Base-by-base conservation (phyloP, 1,139 yeast genomes). In the Pichia inconspicua region DNA sequence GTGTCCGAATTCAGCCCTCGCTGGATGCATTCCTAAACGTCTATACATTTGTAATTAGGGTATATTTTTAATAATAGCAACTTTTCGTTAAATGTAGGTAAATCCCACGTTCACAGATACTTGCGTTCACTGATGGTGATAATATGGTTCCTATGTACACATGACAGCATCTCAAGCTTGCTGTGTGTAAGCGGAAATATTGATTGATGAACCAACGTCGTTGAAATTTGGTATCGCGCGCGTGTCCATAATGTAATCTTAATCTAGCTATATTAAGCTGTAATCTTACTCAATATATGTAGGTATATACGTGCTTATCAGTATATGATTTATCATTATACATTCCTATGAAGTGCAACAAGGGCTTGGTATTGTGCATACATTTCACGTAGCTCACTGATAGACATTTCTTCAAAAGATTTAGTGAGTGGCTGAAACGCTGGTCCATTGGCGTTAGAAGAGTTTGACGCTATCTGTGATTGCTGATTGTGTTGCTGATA, bases 301-400 rank as follows among this genome's bases (percentile, higher is more conserved):
- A 22, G 22, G 22, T 22, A 22, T 22, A 22, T 22, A 22, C 22
- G 22, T 22, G 5, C 5, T 22, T 5, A 22, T 22, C 22, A 22
- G 22, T 22, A 22, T 22, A 22, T 22, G 5, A 17, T 17, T 17
- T 5, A 22, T 22, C 4, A 19, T 17, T 38, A 38, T 38, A 25
- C 30, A 25, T 17, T 14, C 10, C 30, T 15, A 9, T 25, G 30
- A 34, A 34, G 37, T 6, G 37, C 42, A 12, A 30, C 42, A 25
- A 40, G 42, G 7, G 43, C 30, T n/a, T 57, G 60, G 50, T 67
- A 67, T 44, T 63, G 64, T n/a, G 59, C 53, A 48, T 62, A 64
- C 51, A 68, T 50, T 36, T 60, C 60, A 31, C 52, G 52, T 41
- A 68, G 51, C 40, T 68, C 69, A 3, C 47, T 42, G 5, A 68